Evolutionary conservation across 306 rosid genomes (phyloP), one percentile per base, ranked within the genome.

Genomic region (Cucumis cinereus): DNA sequence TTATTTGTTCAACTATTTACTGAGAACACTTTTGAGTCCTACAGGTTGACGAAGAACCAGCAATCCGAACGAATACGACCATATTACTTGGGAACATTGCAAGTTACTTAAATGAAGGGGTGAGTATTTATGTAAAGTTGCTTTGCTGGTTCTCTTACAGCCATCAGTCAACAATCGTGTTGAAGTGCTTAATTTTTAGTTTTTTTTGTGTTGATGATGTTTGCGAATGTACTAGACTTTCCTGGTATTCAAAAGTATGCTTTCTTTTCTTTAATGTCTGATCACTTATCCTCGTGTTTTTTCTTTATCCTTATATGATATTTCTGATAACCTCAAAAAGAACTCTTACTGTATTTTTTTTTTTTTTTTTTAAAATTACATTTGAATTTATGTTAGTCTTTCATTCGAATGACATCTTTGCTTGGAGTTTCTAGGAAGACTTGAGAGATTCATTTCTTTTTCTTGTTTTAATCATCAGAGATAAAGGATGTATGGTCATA

Each of bases 1-100:
- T 49, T 15, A 8, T 16, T 66, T 75, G 62, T 76, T 53, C 45
- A 26, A 66, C 72, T 56, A 79, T 43, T 60, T 36, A 47, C 70
- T 38, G 74, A 66, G 73, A 73, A 49, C 55, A 83, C 58, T 45
- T 49, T 49, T 82, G 60, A 74, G 72, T 73, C 68, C 84, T 84
- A 81, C 86, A 95, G 99, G 98, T 95, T 77, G 99, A 95, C 79
- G 99, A 95, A 87, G 99, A 95, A 82, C 83, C 99, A 72, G 97
- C 98, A 57, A 95, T 95, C 78, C 86, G 99, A 83, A 90, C 99
- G 56, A 95, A 95, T 84, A 95, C 99, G 26, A 95, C 99, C 82
- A 95, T 95, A 80, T 83, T 95, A 71, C 86, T 95, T 40, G 99
- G 99, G 79, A 95, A 95, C 82, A 95, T 92, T 82, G 99, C 98